Evolutionary conservation across 2,329 filamentous ascomycete genomes (phyloP).

Genomic region (Verticillium nonalfalfae): DNA sequence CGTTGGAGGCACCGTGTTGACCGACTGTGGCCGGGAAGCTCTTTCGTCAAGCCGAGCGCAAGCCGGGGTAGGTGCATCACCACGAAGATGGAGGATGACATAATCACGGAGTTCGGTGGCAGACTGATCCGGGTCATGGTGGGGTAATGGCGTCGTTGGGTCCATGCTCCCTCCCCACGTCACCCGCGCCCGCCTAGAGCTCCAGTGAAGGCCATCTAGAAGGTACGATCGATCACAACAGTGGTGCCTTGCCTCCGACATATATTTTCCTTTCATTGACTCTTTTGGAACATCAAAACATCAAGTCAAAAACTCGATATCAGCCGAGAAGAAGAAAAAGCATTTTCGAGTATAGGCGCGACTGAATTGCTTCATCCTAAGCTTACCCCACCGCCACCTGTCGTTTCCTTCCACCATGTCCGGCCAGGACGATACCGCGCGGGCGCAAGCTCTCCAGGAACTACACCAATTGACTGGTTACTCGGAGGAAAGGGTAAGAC

Average conservation of each 20-base stretch:
- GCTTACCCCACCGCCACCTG: not conserved
- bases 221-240: not conserved
- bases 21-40: not conserved
- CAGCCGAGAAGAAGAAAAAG: too few relatives aligned
- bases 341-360: too few relatives aligned
- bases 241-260: not conserved
- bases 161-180: constrained; percentile 1
- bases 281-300: too few relatives aligned
- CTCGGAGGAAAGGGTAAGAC: constrained; percentile 8
- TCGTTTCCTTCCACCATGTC: constrained; percentile 22
- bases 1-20: constrained; percentile 1
- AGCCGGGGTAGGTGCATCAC: not conserved
- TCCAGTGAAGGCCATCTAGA: not conserved
- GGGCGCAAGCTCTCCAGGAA: not conserved
- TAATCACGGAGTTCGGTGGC: not conserved
- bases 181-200: not conserved
- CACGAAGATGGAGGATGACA: not conserved
- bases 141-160: not conserved
- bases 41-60: not conserved
- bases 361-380: not conserved
- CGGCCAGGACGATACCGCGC: constrained; percentile 29
- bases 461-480: constrained; percentile 4
- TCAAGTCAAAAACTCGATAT: too few relatives aligned
- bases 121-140: not conserved
- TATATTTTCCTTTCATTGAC: not conserved